A percentile compares a stretch with the other conserved stretches of the same genome.
These are phyloP conservation scores for Zygosaccharomyces siamensis DNA, from an alignment of 805 yeast species.

Conservation along the genomic window DNA sequence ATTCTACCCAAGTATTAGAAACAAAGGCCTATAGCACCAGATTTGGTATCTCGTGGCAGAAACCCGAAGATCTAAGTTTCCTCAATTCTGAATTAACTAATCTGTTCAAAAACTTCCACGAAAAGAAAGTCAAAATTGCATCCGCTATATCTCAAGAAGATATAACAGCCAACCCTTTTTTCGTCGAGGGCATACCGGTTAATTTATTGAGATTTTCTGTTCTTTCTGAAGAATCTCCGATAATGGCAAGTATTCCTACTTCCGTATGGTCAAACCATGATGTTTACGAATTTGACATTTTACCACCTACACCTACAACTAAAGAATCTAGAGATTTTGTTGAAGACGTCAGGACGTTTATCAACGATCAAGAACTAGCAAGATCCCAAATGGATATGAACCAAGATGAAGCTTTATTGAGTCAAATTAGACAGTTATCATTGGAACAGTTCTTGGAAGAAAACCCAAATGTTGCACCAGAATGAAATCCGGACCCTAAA, in stretches of 20 bases:
- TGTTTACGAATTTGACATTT: conserved; percentile 62
- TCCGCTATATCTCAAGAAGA: not conserved
- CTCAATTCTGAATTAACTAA: conserved; percentile 40
- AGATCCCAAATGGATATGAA: conserved; percentile 25
- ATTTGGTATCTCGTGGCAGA: conserved; percentile 52
- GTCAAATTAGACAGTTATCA: conserved; percentile 32
- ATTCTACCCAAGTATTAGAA: conserved; percentile 31
- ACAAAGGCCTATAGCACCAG: conserved; percentile 58
- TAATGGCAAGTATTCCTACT: conserved; percentile 66
- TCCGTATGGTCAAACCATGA: conserved; percentile 57
- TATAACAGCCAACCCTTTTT: conserved; percentile 18
- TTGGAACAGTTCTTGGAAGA: conserved; percentile 31
- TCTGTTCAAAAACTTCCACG: conserved; percentile 20
- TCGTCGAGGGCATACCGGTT: conserved; percentile 42
- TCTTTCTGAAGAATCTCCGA: conserved; percentile 62
- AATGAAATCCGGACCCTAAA: not conserved
- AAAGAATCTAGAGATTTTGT: conserved; percentile 34
- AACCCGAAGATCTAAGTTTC: conserved; percentile 43
- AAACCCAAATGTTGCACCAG: conserved; percentile 15
- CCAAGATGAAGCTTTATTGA: conserved; percentile 33
- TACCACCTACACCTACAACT: conserved; percentile 53
- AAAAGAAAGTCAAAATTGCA: not conserved
- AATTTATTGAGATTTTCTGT: conserved; percentile 65
- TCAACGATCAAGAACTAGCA: conserved; percentile 31
- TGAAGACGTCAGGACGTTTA: conserved; percentile 34